Percentiles rank a stretch among this genome's conserved stretches.
Evolutionary conservation across 768 basidiomycete genomes (phyloP).

Genomic region (Rhodotorula paludigena): DNA sequence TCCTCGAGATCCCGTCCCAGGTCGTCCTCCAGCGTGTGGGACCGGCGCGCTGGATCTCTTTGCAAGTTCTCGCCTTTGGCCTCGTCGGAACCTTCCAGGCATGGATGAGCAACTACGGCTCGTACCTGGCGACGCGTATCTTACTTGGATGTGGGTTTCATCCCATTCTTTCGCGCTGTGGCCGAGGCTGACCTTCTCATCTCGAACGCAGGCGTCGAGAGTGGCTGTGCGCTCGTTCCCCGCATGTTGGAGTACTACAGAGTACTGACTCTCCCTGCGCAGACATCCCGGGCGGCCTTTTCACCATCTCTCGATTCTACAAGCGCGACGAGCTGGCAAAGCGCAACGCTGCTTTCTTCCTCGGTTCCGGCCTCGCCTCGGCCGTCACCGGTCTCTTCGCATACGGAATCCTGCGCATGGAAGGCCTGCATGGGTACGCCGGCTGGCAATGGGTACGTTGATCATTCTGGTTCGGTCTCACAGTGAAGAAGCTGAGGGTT

Average conservation of each 20-base stretch:
- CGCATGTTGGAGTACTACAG: too few species aligned
- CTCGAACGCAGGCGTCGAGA: too few species aligned
- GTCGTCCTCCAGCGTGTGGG: slow-evolving; percentile 40
- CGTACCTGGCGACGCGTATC: slow-evolving; percentile 43
- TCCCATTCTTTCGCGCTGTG: not conserved
- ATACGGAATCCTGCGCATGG: slow-evolving; percentile 42
- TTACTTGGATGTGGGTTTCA: slow-evolving; percentile 26
- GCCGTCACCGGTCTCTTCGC: slow-evolving; percentile 43
- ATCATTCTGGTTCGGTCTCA: too few species aligned
- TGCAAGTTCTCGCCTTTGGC: slow-evolving; percentile 43
- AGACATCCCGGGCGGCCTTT: slow-evolving; percentile 44
- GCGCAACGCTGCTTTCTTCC: slow-evolving; percentile 43
- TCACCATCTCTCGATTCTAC: slow-evolving; percentile 41
- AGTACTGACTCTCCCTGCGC: not conserved
- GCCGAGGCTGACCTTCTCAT: too few species aligned
- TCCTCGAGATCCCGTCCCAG: slow-evolving; percentile 44
- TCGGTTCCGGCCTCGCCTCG: slow-evolving; percentile 39
- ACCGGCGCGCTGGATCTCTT: slow-evolving; percentile 41
- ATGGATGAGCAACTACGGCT: slow-evolving; percentile 36
- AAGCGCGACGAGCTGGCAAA: slow-evolving; percentile 42
- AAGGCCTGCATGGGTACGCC: slow-evolving; percentile 10
- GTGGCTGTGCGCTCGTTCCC: too few species aligned
- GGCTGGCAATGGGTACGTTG: slow-evolving; percentile 16
- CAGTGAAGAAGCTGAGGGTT: too few species aligned
- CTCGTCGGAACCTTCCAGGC: slow-evolving; percentile 43